Conservation (phyloP, 345 rosid species). For the Salix koriyanagi region DNA sequence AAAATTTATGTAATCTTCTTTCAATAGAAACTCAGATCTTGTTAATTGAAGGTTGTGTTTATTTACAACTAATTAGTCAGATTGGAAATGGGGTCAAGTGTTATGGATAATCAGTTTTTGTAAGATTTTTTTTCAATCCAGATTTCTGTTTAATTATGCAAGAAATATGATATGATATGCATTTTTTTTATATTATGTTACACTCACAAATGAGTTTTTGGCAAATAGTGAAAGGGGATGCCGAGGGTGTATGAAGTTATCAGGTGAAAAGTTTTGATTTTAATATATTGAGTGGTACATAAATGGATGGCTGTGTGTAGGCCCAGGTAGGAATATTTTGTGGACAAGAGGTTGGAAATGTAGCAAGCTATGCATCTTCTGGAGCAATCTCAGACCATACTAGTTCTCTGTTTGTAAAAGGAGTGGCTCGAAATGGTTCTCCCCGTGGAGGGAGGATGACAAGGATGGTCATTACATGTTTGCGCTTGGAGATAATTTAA, state of each 20-base stretch:
- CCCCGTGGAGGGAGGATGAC: slow-evolving; percentile 94
- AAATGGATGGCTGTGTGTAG: slow-evolving; percentile 85
- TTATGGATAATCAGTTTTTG: too few species aligned
- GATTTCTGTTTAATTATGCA: background rate
- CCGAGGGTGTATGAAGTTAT: background rate
- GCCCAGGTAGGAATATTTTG: slow-evolving; percentile 94
- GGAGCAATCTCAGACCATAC: slow-evolving; percentile 58
- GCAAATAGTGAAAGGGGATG: background rate
- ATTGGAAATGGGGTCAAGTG: too few species aligned
- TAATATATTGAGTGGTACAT: slow-evolving; percentile 57
- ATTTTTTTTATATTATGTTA: background rate
- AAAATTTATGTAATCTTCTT: background rate
- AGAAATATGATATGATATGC: background rate
- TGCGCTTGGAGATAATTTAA: slow-evolving; percentile 89
- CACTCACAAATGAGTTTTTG: background rate
- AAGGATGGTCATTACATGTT: slow-evolving; percentile 98
- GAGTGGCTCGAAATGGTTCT: slow-evolving; percentile 66
- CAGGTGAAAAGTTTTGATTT: slow-evolving; percentile 22
- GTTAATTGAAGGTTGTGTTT: background rate
- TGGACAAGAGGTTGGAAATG: slow-evolving; percentile 85
- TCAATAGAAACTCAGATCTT: background rate
- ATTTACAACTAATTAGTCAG: background rate
- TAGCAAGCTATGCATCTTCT: slow-evolving; percentile 72
- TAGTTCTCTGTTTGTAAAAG: slow-evolving; percentile 43
- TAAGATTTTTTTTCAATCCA: too few species aligned